Percentiles rank a stretch among this genome's conserved stretches.
Evolutionary conservation across 305 asterid genomes (phyloP).

Genomic region (Fraxinus angustifolia): DNA sequence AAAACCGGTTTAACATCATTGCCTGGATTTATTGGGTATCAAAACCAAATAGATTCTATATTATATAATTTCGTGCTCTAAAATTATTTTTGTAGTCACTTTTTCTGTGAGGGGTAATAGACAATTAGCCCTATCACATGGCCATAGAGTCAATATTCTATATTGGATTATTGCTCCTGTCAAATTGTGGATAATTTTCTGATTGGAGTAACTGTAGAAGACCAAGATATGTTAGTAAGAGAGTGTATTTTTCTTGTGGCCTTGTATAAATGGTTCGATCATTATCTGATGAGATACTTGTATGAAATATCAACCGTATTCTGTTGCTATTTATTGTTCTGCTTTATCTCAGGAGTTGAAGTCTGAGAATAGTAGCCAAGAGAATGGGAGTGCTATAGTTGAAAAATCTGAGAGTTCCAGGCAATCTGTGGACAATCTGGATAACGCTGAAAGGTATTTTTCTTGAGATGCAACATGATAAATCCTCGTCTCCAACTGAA

Average conservation of each 20-base stretch:
- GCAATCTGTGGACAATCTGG: conserved; percentile 40
- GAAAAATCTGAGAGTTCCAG: conserved; percentile 48
- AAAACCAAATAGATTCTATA: neutral
- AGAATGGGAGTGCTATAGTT: conserved; percentile 40
- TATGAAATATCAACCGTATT: neutral
- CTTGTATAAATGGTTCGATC: neutral
- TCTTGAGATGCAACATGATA: conserved; percentile 7
- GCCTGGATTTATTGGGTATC: too few species aligned
- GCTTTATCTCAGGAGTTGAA: conserved; percentile 45
- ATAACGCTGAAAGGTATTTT: conserved; percentile 52
- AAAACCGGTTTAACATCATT: too few species aligned
- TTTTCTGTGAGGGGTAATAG: neutral
- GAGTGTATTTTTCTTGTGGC: neutral
- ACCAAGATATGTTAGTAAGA: neutral
- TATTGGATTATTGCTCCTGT: neutral
- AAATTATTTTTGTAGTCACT: neutral
- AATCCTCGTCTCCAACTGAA: neutral
- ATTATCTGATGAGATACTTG: neutral
- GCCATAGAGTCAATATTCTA: neutral
- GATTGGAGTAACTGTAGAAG: neutral
- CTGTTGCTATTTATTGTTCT: conserved; percentile 6
- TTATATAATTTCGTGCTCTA: neutral
- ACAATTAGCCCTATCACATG: neutral
- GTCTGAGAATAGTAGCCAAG: conserved; percentile 44
- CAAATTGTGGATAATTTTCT: neutral